Evolutionary conservation across 345 rosid species (phyloP).

Genomic region (Luvunga scandens): DNA sequence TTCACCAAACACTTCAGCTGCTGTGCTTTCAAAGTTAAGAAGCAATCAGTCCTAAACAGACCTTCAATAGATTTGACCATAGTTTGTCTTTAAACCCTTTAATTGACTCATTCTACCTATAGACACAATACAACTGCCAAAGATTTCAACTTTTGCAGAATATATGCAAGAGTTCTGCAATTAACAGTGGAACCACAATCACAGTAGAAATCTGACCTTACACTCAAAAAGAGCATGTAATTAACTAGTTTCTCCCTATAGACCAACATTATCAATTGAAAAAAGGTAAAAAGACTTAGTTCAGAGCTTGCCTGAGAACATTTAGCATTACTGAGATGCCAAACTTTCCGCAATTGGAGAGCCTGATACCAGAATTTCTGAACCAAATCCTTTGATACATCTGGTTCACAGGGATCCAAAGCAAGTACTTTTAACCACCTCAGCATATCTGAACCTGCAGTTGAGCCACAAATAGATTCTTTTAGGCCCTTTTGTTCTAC

Average conservation of each 20-base stretch:
- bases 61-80: neutral
- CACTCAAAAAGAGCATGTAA: neutral
- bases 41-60: too few relatives aligned
- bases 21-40: too few relatives aligned
- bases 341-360: conserved; percentile 12
- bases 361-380: conserved; percentile 3
- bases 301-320: conserved; percentile 5
- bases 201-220: neutral
- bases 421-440: conserved; percentile 22
- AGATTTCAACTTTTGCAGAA: neutral
- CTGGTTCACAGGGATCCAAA: conserved; percentile 15
- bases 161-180: neutral
- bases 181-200: neutral
- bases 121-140: neutral
- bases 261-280: neutral
- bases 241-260: neutral
- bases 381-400: neutral
- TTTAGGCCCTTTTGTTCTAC: neutral
- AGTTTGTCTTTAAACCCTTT: neutral
- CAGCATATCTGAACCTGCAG: conserved; percentile 1
- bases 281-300: neutral
- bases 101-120: neutral
- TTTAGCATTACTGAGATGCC: neutral
- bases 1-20: too few relatives aligned
- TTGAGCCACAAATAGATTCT: neutral